These are phyloP conservation scores for Pseudopyrenochaeta lycopersici DNA, from an alignment of 2,329 filamentous ascomycete genomes.

Conservation along the genomic window DNA sequence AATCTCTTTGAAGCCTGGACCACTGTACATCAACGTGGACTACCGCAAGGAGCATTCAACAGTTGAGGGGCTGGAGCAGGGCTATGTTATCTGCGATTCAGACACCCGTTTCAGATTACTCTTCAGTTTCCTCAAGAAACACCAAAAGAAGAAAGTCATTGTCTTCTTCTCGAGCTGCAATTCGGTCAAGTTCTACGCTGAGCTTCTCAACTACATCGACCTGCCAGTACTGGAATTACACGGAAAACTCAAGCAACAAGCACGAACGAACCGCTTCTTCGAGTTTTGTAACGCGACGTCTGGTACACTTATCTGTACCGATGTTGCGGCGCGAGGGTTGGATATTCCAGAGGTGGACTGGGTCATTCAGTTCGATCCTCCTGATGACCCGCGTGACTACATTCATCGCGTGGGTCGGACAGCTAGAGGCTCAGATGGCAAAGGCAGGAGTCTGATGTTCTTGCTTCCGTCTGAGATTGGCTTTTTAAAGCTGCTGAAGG, in stretches of 20 bases:
- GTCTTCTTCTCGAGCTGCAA: slow-evolving; percentile 90
- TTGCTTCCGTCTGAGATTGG: slow-evolving; percentile 91
- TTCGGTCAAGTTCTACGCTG: slow-evolving; percentile 94
- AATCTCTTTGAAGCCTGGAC: slow-evolving; percentile 89
- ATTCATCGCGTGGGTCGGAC: slow-evolving; percentile 92
- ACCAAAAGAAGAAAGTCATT: slow-evolving; percentile 96
- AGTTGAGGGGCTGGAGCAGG: slow-evolving; percentile 92
- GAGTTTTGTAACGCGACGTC: slow-evolving; percentile 88
- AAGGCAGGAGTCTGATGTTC: slow-evolving; percentile 91
- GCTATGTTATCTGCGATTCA: slow-evolving; percentile 91
- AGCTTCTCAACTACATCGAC: slow-evolving; percentile 96
- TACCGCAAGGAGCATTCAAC: slow-evolving; percentile 89
- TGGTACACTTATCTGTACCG: slow-evolving; percentile 93
- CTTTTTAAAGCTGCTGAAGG: slow-evolving; percentile 90
- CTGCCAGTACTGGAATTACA: slow-evolving; percentile 86
- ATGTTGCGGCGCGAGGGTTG: slow-evolving; percentile 92
- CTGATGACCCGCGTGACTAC: slow-evolving; percentile 79
- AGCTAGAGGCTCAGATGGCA: slow-evolving; percentile 81
- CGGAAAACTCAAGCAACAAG: slow-evolving; percentile 97
- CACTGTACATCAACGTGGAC: slow-evolving; percentile 97
- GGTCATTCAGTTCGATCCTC: slow-evolving; percentile 90
- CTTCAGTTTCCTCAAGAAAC: slow-evolving; percentile 92
- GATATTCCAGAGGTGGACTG: slow-evolving; percentile 97
- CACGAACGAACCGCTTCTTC: slow-evolving; percentile 98
- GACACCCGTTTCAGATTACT: slow-evolving; percentile 94